Percentiles rank a stretch among this genome's conserved stretches.
phyloP scores from a whole-genome alignment of 208 protist species.

The Leishmania lainsoni region DNA sequence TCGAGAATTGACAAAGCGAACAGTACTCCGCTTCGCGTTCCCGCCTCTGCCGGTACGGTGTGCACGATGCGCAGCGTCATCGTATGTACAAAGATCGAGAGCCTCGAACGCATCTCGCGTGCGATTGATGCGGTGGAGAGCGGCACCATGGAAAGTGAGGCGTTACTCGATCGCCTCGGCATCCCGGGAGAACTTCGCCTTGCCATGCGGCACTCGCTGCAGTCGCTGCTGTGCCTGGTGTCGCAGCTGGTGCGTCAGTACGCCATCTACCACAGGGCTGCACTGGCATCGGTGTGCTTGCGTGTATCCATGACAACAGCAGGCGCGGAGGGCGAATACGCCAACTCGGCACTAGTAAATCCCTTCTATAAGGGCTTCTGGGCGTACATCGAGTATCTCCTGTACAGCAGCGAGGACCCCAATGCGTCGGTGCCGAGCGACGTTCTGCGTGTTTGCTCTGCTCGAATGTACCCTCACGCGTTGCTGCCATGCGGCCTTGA shows the following conservation, averaged over 20 bases:
- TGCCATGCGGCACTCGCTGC: constrained; percentile 36
- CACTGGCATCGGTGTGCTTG: constrained; percentile 53
- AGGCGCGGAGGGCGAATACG: constrained; percentile 34
- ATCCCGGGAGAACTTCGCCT: constrained; percentile 32
- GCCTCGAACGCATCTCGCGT: constrained; percentile 55
- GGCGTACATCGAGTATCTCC: constrained; percentile 35
- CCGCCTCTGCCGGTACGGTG: constrained; percentile 30
- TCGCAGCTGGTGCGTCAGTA: constrained; percentile 76
- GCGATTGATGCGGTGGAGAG: constrained; percentile 24
- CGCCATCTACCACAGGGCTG: constrained; percentile 63
- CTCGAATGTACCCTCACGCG: constrained; percentile 61
- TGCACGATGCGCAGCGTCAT: constrained; percentile 62
- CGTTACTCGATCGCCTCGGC: constrained; percentile 22
- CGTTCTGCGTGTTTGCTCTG: constrained; percentile 48
- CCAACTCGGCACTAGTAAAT: constrained; percentile 47
- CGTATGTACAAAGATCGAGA: constrained; percentile 77
- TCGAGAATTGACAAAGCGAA: constrained; percentile 42
- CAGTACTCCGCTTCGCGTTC: constrained; percentile 28
- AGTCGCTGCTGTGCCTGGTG: constrained; percentile 62
- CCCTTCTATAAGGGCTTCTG: constrained; percentile 77
- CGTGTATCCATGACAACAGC: constrained; percentile 63
- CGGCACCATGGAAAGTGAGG: constrained; percentile 36
- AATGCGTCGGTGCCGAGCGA: constrained; percentile 21
- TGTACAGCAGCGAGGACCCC: constrained; percentile 13
- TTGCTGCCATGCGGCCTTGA: constrained; percentile 77